Percentiles rank a stretch among this genome's conserved stretches.
These are phyloP conservation scores for Phytophthora meadii DNA, from an alignment of 352 stramenopile genomes.

Conservation along the genomic window DNA sequence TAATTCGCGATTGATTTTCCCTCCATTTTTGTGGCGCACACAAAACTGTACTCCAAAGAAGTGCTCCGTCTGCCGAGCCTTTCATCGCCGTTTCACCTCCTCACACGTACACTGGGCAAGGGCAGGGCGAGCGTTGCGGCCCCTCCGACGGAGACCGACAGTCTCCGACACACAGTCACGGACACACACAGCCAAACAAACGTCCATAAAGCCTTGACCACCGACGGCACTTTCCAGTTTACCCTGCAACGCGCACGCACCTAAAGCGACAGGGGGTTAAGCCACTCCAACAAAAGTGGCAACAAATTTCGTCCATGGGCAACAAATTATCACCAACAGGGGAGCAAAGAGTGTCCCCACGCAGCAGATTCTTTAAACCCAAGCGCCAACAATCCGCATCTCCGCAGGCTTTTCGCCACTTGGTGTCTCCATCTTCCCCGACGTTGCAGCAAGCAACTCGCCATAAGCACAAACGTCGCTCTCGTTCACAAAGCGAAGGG, in stretches of 20 bases:
- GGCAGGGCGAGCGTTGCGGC: conserved; percentile 8
- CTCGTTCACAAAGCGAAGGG: conserved; percentile 39
- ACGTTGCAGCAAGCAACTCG: conserved; percentile 5
- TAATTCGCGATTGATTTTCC: conserved; percentile 36
- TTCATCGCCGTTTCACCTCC: conserved; percentile 36
- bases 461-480: conserved; percentile 27
- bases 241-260: conserved; percentile 10
- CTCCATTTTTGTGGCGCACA: conserved; percentile 27
- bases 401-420: conserved; percentile 6
- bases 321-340: conserved; percentile 23
- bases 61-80: conserved; percentile 31
- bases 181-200: conserved; percentile 2
- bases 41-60: conserved; percentile 16
- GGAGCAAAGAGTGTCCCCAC: conserved; percentile 18
- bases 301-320: conserved; percentile 31
- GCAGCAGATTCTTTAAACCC: conserved; percentile 22
- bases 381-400: conserved; percentile 17
- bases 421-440: conserved; percentile 26
- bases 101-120: not conserved
- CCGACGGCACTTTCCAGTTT: conserved; percentile 30
- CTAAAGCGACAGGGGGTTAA: conserved; percentile 1
- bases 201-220: conserved; percentile 5
- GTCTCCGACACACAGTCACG: conserved; percentile 21
- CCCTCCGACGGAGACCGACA: conserved; percentile 15
- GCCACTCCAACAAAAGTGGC: not conserved